Conservation (phyloP, 192 early-diverging fungal genomes). For the Gamsiella multidivaricata region DNA sequence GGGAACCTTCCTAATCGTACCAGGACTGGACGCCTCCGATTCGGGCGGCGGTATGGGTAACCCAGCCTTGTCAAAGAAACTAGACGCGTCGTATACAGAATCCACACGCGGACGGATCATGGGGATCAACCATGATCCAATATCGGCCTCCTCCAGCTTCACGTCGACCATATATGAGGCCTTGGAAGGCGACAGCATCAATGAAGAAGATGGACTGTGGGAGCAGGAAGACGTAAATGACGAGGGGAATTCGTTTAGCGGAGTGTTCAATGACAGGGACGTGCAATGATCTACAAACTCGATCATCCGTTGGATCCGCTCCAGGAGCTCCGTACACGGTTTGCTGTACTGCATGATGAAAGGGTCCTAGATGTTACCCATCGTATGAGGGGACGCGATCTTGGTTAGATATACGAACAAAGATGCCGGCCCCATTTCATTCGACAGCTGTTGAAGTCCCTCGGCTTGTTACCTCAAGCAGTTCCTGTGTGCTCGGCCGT, state of each 20-base stretch:
- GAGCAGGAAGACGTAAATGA: neutral
- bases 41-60: conserved; percentile 16
- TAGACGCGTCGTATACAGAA: conserved; percentile 42
- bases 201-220: neutral
- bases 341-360: conserved; percentile 20
- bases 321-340: conserved; percentile 12
- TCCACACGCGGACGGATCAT: conserved; percentile 34
- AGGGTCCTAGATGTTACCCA: conserved; percentile 17
- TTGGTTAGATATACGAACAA: neutral
- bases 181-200: conserved; percentile 35
- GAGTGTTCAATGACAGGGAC: conserved; percentile 3
- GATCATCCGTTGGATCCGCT: conserved; percentile 31
- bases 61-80: conserved; percentile 45
- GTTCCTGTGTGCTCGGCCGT: conserved; percentile 30
- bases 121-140: conserved; percentile 34
- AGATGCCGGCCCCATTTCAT: neutral
- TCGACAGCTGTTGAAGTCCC: neutral
- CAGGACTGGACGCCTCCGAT: neutral
- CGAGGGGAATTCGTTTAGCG: neutral
- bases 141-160: conserved; percentile 16
- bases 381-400: neutral
- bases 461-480: conserved; percentile 27
- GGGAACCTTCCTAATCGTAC: neutral
- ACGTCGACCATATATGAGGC: conserved; percentile 36
- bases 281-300: conserved; percentile 47